Evolutionary conservation across 768 basidiomycete species (phyloP), one percentile per base, ranked within the genome.

Genomic region (Antrodiella citrinella): DNA sequence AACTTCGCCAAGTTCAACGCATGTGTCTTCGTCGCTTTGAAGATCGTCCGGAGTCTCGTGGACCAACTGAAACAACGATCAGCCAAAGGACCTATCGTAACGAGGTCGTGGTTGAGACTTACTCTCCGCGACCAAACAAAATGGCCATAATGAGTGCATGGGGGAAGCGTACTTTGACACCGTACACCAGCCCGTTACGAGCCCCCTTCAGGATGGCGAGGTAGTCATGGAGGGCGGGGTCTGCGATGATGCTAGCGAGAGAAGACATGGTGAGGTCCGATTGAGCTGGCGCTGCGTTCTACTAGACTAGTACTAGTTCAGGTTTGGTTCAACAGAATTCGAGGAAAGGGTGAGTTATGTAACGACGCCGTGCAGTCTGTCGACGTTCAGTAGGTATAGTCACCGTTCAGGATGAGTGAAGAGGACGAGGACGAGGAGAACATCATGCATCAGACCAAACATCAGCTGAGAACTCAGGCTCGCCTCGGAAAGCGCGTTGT

Each of bases 111-210:
- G n/a, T 43, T 7, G 53, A 53, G 22, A 80, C 91, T 66, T 58
- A 96, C 91, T 88, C 80, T 71, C 92, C 92, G 44, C 85, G 78
- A 25, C 92, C 91, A 61, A 97, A 98, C 39, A 98, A 72, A 53
- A 96, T 78, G 20, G 92, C 87, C 94, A 97, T 97, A 45, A 98
- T 85, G 23, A 98, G 72, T 1, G 95, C 95, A 76, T 98, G 95
- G 35, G 95, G 95, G 60, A 95, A 94, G 40, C 92, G 73, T 54
- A 95, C 86, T 69, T 92, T 91, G 58, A 85, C 86, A 30, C 91
- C 91, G 58, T 92, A 93, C 7, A 92, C 86, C 52, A 91, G 78
- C 3, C 91, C 91, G 62, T 92, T 92, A 39, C 91, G 78, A 25
- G 91, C 89, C 41, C 96, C 95, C 66, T 99, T 99, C 63, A 98